Conservation (phyloP, 306 rosid genomes). For the Sophora flavescens region DNA sequence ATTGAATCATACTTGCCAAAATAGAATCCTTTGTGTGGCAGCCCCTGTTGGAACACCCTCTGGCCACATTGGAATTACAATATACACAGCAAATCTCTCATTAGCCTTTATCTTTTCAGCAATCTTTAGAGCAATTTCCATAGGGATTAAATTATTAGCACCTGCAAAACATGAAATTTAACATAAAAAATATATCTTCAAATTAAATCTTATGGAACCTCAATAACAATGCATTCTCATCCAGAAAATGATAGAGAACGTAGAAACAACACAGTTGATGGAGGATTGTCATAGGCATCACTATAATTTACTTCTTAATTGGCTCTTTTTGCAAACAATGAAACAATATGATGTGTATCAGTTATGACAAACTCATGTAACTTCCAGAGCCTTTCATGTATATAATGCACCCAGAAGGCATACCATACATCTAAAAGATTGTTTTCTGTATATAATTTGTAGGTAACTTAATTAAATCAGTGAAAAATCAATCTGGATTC, state of each 20-base stretch:
- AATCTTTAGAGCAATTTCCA: slow-evolving; percentile 98
- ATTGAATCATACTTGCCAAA: slow-evolving; percentile 85
- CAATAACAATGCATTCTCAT: slow-evolving; percentile 16
- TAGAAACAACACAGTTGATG: neutral
- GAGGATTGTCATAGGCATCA: neutral
- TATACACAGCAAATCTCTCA: slow-evolving; percentile 93
- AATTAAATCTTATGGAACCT: slow-evolving; percentile 11
- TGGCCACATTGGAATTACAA: slow-evolving; percentile 98
- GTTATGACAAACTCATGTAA: neutral
- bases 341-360: slow-evolving; percentile 10
- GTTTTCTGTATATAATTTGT: neutral
- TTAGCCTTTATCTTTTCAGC: slow-evolving; percentile 83
- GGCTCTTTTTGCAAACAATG: slow-evolving; percentile 5
- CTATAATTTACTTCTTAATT: neutral
- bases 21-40: slow-evolving; percentile 94
- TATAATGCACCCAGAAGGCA: slow-evolving; percentile 10
- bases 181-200: slow-evolving; percentile 25
- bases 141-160: slow-evolving; percentile 92
- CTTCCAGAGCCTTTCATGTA: slow-evolving; percentile 22
- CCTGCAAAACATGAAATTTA: slow-evolving; percentile 59
- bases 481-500: slow-evolving; percentile 8
- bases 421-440: slow-evolving; percentile 20
- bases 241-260: neutral
- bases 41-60: slow-evolving; percentile 94
- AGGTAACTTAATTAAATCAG: slow-evolving; percentile 3